Evolutionary conservation across 495 filamentous ascomycete genomes (phyloP), one percentile per base, ranked within the genome.

Genomic region (Talaromyces nanjingensis): DNA sequence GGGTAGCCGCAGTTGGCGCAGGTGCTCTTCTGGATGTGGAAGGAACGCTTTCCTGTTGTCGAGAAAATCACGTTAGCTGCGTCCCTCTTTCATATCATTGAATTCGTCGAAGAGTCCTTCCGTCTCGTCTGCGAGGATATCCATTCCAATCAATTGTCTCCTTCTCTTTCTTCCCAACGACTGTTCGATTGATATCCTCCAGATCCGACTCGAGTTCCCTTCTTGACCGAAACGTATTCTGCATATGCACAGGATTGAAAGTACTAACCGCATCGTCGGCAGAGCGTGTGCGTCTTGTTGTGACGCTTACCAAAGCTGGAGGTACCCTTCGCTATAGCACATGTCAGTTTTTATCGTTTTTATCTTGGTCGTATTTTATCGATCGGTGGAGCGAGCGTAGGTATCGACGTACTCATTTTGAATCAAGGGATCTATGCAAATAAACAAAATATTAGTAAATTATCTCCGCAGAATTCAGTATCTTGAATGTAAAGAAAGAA

Each of bases 271-370:
- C 94, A 98, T 80, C 94, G 96, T 85, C 96, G 88, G 91, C 94
- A 98, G 78, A 98, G 86, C 72, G 91, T 94, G 86, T 98, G 94
- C 80, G 96, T 91, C 86, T 98, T 98, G 85, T 93, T 98, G 86
- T 98, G 91, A 86, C 91, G 91, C 87, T 93, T 94, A 81, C 92
- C 93, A 80, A 96, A 96, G 84, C 89, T 92, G 77, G 89, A 92
- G 76, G 92, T 96, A 87, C 92, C 92, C 91, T 96, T 96, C 77
- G 87, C 85, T 87, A 73, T 80, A 65, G 22, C 53, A 67, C 59
- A 67, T 73, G 76, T 84, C 69, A 85, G 80, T 80, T 63, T 77
- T 24, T 24, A 24, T 24, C 22, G 22, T 24, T 24, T 24, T 24
- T 24, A 24, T 24, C 22, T 1, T 24, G 22, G 22, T 24, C 22